Percentiles rank a stretch among this genome's conserved stretches.
phyloP scores from a whole-genome alignment of 2,329 filamentous ascomycete genomes.

The Penicillium brevicompactum region DNA sequence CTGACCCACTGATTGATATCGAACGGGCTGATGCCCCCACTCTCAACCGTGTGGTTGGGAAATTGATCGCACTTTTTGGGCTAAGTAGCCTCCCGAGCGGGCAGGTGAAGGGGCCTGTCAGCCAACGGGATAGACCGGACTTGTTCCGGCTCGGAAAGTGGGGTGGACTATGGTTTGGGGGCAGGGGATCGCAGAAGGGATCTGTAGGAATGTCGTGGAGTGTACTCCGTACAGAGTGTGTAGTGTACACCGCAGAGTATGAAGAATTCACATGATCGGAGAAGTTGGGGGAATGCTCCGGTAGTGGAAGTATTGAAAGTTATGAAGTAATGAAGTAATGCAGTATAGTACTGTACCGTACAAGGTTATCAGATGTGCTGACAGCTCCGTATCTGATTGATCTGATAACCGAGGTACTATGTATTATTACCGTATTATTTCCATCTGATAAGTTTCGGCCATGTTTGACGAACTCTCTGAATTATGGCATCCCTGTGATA shows the following conservation, averaged over 20 bases:
- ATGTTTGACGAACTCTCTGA: too few relatives aligned
- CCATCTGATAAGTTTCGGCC: background rate
- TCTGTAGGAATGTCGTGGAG: background rate
- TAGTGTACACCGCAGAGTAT: background rate
- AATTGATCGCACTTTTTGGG: background rate
- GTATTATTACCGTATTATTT: background rate
- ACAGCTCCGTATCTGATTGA: slow-evolving; percentile 12
- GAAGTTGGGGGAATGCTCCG: too few relatives aligned
- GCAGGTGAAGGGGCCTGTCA: background rate
- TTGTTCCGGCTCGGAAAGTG: slow-evolving; percentile 15
- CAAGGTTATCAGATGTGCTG: slow-evolving; percentile 9
- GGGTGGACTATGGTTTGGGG: background rate
- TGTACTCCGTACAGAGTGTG: too few relatives aligned
- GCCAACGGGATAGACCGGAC: background rate
- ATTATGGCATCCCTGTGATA: too few relatives aligned
- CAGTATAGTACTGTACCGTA: background rate
- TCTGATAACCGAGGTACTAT: slow-evolving; percentile 12
- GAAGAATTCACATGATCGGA: background rate
- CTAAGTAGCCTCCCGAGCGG: background rate
- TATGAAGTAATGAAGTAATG: too few relatives aligned
- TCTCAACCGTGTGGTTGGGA: slow-evolving; percentile 1
- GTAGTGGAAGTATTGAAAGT: too few relatives aligned
- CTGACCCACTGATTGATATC: slow-evolving; percentile 6
- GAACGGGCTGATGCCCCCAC: slow-evolving; percentile 4
- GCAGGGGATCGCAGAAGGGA: background rate